Evolutionary conservation across 805 yeast genomes (phyloP), one percentile per base, ranked within the genome.

Genomic region (Wickerhamiella dianesei): DNA sequence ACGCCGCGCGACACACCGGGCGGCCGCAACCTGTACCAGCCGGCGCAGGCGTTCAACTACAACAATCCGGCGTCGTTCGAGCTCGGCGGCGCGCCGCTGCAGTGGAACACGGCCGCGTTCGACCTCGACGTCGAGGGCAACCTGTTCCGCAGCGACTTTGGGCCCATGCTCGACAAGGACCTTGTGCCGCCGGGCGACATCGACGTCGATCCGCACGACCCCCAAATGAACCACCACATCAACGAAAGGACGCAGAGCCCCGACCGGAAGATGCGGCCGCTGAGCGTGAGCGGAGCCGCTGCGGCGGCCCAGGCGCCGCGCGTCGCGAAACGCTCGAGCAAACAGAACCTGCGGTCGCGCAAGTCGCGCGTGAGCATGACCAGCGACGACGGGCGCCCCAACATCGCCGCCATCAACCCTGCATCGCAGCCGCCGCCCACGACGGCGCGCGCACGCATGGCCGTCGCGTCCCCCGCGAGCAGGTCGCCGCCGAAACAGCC

Each of bases 281-380:
- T 25, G 32, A 39, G 41, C 47, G 9, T 50, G 51, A 3, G 50
- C 50, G 35, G 49, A 44, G 29, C 36, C 39, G 14, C 17, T 44
- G 12, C 47, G 49, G 14, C 45, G 48, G 2, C 29, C 16, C 3
- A 46, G 40, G 39, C 42, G 37, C 36, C 45, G 22, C 44, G 57
- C 3, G 47, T 53, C 13, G 44, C 54, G 14, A 53, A 53, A 44
- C 50, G 49, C 21, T 46, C 53, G 2, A 49, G 53, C 43, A 44
- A 48, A 20, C 48, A 48, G 25, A 25, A 50, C 13, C 45, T 54
- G 29, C 43, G 41, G 17, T 50, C 43, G 18, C 37, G 47, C 22
- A 20, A 44, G 41, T 52, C 56, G 21, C 42, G 48, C 4, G 44
- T 43, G 3, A 13, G 37, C 42, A 21, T 36, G 20, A 12, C 22